Base-by-base conservation (phyloP, 805 yeast genomes). In the Zygotorulaspora sp. region DNA sequence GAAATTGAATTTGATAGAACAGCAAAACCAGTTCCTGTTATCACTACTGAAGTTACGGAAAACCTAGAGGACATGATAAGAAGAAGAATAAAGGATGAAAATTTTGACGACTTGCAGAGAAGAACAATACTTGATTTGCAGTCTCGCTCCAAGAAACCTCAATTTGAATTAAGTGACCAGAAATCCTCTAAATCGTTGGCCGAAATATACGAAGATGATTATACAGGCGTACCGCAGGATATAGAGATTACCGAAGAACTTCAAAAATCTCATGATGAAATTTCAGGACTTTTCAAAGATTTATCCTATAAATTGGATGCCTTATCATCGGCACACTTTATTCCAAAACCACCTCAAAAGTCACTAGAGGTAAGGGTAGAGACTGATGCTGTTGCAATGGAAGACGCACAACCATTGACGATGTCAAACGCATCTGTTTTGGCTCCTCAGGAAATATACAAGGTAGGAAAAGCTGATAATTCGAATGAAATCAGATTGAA, bases 391-490 rank as follows among this genome's bases (percentile, higher is more conserved):
- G 81, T 92, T 34, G 57, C 81, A 2, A 85, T 90, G 95, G 98
- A 90, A 65, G 97, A 92, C 56, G 92, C 96, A 1, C 97, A 88
- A 65, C 98, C 98, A 34, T 70, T 86, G 41, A 80, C 88, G 24
- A 71, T 84, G 66, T 77, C 92, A 2, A 67, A 75, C 22, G 85
- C 80, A 15, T 68, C 80, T 10, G 75, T 83, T 33, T 71, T 92
- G 52, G 98, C 98, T 2, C 98, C 98, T 26, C 98, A 90, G 66
- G 98, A 90, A 64, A 71, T 92, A 6, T 92, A 81, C 63, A 76
- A 71, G 57, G 59, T 69, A 6, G 67, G 63, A 45, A 72, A 47
- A 55, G 62, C 70, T 10, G 67, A 66, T 32, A 67, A 70, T 34
- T 66, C 70, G 10, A 72, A 75, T 52, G 89, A 84, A 58, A 82